Percentiles rank a stretch among this genome's conserved stretches.
Evolutionary conservation across 805 yeast genomes (phyloP).

Genomic region (Saturnispora dispora): DNA sequence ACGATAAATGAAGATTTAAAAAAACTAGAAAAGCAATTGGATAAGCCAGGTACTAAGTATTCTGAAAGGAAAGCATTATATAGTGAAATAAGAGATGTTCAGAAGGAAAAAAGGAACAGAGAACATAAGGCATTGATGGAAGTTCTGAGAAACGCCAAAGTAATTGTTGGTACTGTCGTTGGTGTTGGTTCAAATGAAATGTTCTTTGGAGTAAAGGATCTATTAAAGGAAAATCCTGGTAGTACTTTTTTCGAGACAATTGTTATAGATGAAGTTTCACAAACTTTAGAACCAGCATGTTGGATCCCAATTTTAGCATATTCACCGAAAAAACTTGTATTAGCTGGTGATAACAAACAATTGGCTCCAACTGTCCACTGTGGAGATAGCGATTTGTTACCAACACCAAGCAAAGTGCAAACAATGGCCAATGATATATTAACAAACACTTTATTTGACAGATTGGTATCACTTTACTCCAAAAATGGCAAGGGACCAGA

Average conservation of each 20-base stretch:
- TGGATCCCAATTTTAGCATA: constrained; percentile 86
- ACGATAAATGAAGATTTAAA: constrained; percentile 8
- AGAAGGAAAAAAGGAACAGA: constrained; percentile 59
- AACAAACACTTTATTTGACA: constrained; percentile 70
- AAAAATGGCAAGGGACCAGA: constrained; percentile 30
- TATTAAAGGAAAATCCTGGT: constrained; percentile 1
- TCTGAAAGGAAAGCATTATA: constrained; percentile 60
- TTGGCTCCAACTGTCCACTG: constrained; percentile 80
- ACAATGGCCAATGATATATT: constrained; percentile 36
- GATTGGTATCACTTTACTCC: constrained; percentile 45
- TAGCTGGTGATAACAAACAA: constrained; percentile 93
- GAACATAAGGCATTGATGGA: constrained; percentile 57
- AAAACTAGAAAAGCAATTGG: constrained; percentile 32
- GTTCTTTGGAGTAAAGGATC: constrained; percentile 6
- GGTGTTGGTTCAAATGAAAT: constrained; percentile 7
- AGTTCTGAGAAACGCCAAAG: constrained; percentile 50
- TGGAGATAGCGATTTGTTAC: constrained; percentile 11
- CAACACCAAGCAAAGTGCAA: constrained; percentile 23
- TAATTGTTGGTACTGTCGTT: constrained; percentile 64
- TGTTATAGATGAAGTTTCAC: constrained; percentile 93
- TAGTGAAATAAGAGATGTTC: constrained; percentile 55
- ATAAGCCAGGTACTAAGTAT: constrained; percentile 41
- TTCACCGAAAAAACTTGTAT: constrained; percentile 48
- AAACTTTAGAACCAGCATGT: constrained; percentile 88
- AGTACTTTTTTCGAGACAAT: constrained; percentile 55